Percentiles rank a stretch among this genome's conserved stretches.
These are phyloP conservation scores for Trypanosomatidae sp. DNA, from an alignment of 208 protist genomes.

Conservation along the genomic window DNA sequence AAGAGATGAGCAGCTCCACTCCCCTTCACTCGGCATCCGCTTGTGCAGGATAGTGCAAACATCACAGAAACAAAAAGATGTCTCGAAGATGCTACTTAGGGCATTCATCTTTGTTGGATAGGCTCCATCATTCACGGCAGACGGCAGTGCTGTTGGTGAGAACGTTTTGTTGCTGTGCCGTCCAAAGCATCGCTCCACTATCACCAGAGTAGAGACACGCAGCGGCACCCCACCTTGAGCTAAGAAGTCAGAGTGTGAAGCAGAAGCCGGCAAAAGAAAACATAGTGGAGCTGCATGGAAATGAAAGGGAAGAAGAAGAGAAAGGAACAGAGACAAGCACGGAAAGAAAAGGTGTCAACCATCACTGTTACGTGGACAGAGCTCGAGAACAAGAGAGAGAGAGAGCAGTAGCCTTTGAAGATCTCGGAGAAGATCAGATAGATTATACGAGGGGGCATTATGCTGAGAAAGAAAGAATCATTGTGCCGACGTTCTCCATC, in stretches of 20 bases:
- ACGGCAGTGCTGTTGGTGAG: neutral
- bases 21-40: neutral
- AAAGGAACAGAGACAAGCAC: neutral
- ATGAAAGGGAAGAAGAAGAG: too few relatives aligned
- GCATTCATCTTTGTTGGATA: neutral
- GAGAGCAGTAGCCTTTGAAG: neutral
- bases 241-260: neutral
- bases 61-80: neutral
- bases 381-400: neutral
- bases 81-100: neutral
- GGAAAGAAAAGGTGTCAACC: neutral
- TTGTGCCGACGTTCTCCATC: neutral
- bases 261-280: neutral
- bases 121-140: neutral
- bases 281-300: neutral
- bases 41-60: neutral
- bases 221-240: neutral
- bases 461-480: neutral
- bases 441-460: neutral
- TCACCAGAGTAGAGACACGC: neutral
- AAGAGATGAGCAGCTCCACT: neutral
- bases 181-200: neutral
- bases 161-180: neutral
- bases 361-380: neutral
- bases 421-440: neutral